Evolutionary conservation across 2,329 filamentous ascomycete species (phyloP).

Genomic region (Pyricularia sp.): DNA sequence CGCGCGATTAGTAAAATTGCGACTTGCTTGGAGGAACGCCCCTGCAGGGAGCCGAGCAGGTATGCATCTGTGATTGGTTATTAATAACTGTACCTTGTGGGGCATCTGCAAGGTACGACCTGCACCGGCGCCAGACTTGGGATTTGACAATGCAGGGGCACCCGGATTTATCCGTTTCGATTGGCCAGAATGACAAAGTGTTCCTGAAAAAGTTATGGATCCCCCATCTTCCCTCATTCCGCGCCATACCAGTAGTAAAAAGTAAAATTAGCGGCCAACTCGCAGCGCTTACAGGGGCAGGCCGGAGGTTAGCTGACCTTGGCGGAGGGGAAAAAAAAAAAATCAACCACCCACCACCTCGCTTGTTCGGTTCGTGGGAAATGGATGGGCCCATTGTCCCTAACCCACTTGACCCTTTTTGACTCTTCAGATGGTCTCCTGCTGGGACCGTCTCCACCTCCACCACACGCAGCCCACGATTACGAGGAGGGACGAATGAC

Average conservation of each 20-base stretch:
- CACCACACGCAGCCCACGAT: not conserved
- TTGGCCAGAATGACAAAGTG: not conserved
- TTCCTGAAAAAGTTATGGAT: not conserved
- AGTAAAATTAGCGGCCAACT: not conserved
- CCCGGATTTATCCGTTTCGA: not conserved
- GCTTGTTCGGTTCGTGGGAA: not conserved
- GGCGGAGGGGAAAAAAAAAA: not conserved
- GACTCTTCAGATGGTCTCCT: not conserved
- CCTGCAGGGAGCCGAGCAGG: not conserved
- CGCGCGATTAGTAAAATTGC: not conserved
- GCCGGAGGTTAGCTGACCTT: not conserved
- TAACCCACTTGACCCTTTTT: not conserved
- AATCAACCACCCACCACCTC: not conserved
- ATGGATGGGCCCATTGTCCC: not conserved
- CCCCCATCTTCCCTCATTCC: not conserved
- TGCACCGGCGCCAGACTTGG: not conserved
- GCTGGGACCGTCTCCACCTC: not conserved
- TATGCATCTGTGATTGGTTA: not conserved
- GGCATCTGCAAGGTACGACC: not conserved
- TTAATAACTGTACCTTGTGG: not conserved
- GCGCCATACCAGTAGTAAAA: not conserved
- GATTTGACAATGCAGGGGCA: not conserved
- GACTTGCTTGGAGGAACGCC: not conserved
- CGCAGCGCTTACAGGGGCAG: not conserved
- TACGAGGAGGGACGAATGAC: not conserved